Evolutionary conservation across 208 protist species (phyloP).

Genomic region (Chromosphaera perkinsii): DNA sequence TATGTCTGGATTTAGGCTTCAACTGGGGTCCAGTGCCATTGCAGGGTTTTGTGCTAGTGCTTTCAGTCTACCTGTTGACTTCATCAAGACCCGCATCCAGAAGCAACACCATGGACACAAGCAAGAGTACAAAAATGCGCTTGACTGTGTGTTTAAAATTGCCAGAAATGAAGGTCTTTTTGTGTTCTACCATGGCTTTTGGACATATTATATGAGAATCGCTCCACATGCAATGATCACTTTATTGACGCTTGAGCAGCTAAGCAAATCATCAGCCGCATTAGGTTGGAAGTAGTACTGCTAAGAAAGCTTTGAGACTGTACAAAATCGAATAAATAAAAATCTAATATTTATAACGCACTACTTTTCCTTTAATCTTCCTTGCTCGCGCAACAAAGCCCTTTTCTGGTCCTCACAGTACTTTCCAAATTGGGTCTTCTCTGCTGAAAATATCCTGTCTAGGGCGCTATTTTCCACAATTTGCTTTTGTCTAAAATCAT

Average conservation of each 20-base stretch:
- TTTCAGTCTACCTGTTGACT: constrained; percentile 46
- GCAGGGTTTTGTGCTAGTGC: constrained; percentile 40
- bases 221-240: constrained; percentile 35
- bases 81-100: constrained; percentile 53
- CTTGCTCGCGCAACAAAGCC: too few species aligned
- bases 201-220: constrained; percentile 34
- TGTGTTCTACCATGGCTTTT: constrained; percentile 32
- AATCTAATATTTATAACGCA: too few species aligned
- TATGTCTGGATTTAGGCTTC: not conserved
- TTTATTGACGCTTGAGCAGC: constrained; percentile 21
- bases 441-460: too few species aligned
- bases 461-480: too few species aligned
- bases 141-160: constrained; percentile 13
- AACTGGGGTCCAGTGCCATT: constrained; percentile 11
- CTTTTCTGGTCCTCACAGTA: too few species aligned
- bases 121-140: constrained; percentile 8
- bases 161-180: constrained; percentile 27
- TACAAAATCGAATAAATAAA: too few species aligned
- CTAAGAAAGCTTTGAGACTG: too few species aligned
- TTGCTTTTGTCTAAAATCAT: too few species aligned
- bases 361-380: too few species aligned
- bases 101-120: constrained; percentile 11
- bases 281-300: too few species aligned
- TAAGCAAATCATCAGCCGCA: too few species aligned
- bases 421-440: too few species aligned